These are phyloP conservation scores for Hordeum vulgare DNA, from an alignment of 176 grass and related monocot genomes.

Conservation along the genomic window DNA sequence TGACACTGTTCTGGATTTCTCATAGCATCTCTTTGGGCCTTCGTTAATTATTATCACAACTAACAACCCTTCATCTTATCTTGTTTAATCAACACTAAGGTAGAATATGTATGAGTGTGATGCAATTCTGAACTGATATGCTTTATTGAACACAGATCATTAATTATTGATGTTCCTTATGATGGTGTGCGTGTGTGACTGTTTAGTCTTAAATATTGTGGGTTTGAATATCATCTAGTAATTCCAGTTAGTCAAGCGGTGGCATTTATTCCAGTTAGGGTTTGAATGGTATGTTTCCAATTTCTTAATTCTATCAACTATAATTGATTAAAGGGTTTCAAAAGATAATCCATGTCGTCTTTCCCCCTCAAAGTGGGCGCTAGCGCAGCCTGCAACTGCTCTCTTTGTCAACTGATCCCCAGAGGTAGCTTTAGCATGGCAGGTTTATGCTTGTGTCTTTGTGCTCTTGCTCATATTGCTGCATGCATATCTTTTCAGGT, in stretches of 20 bases:
- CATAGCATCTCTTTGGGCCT: neutral
- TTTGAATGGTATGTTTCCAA: neutral
- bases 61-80: neutral
- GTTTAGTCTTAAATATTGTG: neutral
- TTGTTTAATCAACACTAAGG: neutral
- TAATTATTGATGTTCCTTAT: neutral
- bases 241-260: neutral
- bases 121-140: neutral
- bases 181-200: neutral
- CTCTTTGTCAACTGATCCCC: neutral
- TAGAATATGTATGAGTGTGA: neutral
- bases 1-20: neutral
- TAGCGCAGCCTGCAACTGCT: neutral
- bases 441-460: neutral
- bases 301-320: neutral
- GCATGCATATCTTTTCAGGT: conserved; percentile 43
- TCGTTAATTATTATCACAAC: neutral
- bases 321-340: neutral
- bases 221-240: neutral
- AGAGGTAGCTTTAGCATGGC: neutral
- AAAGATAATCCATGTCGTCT: neutral
- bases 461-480: conserved; percentile 2
- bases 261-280: neutral
- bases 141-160: neutral
- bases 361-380: neutral